Conservation (phyloP, 176 grass and related monocot genomes). For the Eremochloa ophiuroides region DNA sequence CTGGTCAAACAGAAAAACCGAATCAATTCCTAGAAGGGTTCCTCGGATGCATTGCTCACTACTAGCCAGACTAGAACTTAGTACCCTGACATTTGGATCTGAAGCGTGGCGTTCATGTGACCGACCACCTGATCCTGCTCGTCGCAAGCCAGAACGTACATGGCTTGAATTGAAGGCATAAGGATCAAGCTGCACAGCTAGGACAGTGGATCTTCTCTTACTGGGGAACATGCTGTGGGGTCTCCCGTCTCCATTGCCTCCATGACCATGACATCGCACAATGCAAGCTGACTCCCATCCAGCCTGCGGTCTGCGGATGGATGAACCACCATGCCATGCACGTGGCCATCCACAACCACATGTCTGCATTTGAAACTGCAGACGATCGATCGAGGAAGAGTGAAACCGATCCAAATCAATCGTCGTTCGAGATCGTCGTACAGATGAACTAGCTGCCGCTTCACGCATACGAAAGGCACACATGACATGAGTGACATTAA, state of each 20-base stretch:
- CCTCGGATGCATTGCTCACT: too few species aligned
- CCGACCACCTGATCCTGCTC: not conserved
- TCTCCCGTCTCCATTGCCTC: too few species aligned
- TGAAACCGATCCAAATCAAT: not conserved
- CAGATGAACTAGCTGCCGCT: not conserved
- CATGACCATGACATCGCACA: not conserved
- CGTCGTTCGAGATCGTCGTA: not conserved
- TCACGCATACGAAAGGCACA: not conserved
- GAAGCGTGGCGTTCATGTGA: slow-evolving; percentile 12
- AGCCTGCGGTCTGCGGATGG: not conserved
- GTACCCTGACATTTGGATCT: too few species aligned
- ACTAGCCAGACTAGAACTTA: too few species aligned
- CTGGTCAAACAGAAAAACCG: too few species aligned
- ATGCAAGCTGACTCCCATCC: not conserved
- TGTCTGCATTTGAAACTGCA: not conserved
- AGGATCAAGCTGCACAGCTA: not conserved
- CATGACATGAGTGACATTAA: not conserved
- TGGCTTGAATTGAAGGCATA: not conserved
- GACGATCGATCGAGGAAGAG: too few species aligned
- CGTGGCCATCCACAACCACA: too few species aligned
- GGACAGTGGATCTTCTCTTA: not conserved
- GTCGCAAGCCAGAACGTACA: not conserved
- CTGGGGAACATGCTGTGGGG: not conserved
- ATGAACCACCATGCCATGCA: not conserved
- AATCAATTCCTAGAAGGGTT: too few species aligned